A percentile compares a stretch with the other conserved stretches of the same genome.
phyloP scores from a whole-genome alignment of 805 yeast genomes.

The Zygoascus biomembranicola region DNA sequence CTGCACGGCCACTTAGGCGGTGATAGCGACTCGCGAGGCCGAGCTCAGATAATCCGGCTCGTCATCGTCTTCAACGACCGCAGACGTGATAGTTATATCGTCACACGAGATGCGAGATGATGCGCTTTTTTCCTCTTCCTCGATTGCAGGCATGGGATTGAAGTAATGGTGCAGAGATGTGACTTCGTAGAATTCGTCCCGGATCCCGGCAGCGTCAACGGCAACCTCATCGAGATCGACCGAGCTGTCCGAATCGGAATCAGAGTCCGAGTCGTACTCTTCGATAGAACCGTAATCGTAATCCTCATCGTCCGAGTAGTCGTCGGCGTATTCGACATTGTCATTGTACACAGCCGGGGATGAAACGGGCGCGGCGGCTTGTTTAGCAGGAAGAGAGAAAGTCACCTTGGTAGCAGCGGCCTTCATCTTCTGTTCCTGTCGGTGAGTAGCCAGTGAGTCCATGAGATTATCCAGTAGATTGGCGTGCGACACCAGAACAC shows the following conservation, averaged over 20 bases:
- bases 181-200: conserved; percentile 17
- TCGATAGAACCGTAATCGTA: not conserved
- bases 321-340: conserved; percentile 1
- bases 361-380: not conserved
- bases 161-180: conserved; percentile 9
- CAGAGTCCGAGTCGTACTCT: conserved; percentile 16
- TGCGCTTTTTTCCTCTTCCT: conserved; percentile 18
- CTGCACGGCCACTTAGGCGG: no score
- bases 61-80: not conserved
- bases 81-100: not conserved
- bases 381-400: conserved; percentile 5
- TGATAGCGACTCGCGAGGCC: not conserved
- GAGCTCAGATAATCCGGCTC: not conserved
- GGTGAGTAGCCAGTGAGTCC: conserved; percentile 32
- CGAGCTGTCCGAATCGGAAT: conserved; percentile 27
- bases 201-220: conserved; percentile 19
- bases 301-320: not conserved
- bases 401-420: conserved; percentile 7
- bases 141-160: conserved; percentile 17
- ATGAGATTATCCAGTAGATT: conserved; percentile 59
- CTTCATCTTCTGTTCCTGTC: conserved; percentile 17
- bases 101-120: not conserved
- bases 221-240: conserved; percentile 16
- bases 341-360: not conserved
- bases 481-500: conserved; percentile 60